A percentile compares a stretch with the other conserved stretches of the same genome.
Evolutionary conservation across 805 yeast genomes (phyloP).

Genomic region (Lipomyces kockii): DNA sequence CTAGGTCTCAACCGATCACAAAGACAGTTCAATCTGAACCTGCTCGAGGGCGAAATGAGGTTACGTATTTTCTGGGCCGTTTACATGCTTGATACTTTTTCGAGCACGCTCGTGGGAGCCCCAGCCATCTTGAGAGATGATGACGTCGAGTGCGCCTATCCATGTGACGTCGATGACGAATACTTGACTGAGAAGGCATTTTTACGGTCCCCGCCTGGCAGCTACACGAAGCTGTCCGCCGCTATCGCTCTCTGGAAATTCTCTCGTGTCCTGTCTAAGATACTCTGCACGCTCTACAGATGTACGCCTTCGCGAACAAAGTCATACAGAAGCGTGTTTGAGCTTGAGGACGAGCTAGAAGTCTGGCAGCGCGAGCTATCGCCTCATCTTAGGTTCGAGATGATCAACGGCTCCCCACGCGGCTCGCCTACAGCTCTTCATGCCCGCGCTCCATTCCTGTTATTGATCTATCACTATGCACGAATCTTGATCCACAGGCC

Average conservation of each 20-base stretch:
- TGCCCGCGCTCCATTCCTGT: conserved; percentile 49
- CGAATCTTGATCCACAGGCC: conserved; percentile 69
- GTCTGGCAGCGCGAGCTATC: conserved; percentile 80
- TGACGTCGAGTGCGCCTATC: conserved; percentile 85
- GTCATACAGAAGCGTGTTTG: conserved; percentile 38
- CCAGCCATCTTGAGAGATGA: conserved; percentile 79
- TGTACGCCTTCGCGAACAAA: conserved; percentile 28
- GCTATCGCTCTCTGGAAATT: conserved; percentile 30
- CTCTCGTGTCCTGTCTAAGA: conserved; percentile 61
- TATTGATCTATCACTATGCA: conserved; percentile 64
- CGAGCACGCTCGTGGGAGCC: conserved; percentile 77
- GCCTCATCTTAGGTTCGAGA: conserved; percentile 60
- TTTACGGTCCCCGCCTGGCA: conserved; percentile 41
- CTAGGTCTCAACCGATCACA: conserved; percentile 85
- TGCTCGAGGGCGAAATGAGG: conserved; percentile 80
- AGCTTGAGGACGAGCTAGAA: conserved; percentile 69
- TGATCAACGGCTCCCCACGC: conserved; percentile 45
- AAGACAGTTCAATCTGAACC: conserved; percentile 50
- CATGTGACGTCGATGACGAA: conserved; percentile 48
- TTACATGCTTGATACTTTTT: conserved; percentile 74
- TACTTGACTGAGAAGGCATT: conserved; percentile 29
- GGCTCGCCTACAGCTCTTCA: conserved; percentile 35
- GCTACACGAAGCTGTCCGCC: conserved; percentile 31
- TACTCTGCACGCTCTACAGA: conserved; percentile 59
- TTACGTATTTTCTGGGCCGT: conserved; percentile 84